phyloP scores from a whole-genome alignment of 306 rosid genomes.

The Ochetophila trinervis region DNA sequence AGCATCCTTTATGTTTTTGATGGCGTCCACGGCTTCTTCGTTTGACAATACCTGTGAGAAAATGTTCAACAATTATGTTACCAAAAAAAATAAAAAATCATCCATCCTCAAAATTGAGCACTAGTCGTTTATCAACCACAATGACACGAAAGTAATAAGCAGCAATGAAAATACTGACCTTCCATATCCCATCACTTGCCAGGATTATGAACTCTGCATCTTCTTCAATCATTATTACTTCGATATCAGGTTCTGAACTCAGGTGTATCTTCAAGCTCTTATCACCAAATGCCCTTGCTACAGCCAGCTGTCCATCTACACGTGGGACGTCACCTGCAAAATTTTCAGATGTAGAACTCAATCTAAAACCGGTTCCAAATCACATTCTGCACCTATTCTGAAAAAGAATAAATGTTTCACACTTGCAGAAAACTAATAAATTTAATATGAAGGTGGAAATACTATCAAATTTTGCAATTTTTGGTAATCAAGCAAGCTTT shows the following conservation, averaged over 20 bases:
- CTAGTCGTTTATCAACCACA: no score
- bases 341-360: background rate
- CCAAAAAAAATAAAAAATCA: no score
- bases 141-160: background rate
- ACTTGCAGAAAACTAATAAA: no score
- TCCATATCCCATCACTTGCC: slow-evolving; percentile 73
- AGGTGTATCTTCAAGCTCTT: slow-evolving; percentile 63
- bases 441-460: no score
- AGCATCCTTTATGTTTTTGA: slow-evolving; percentile 30
- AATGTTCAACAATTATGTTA: background rate
- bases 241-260: slow-evolving; percentile 55
- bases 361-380: background rate
- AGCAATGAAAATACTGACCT: slow-evolving; percentile 30
- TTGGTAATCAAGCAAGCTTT: background rate
- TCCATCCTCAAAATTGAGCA: background rate
- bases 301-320: slow-evolving; percentile 63
- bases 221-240: slow-evolving; percentile 26
- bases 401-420: background rate
- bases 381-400: slow-evolving; percentile 1
- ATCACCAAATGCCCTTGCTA: slow-evolving; percentile 71
- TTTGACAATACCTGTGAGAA: slow-evolving; percentile 32
- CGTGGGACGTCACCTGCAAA: slow-evolving; percentile 63
- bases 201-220: slow-evolving; percentile 45
- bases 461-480: no score
- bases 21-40: slow-evolving; percentile 32